Evolutionary conservation across 73 alveolate species (phyloP), one percentile per base, ranked within the genome.

Genomic region (Uronychia setigera): DNA sequence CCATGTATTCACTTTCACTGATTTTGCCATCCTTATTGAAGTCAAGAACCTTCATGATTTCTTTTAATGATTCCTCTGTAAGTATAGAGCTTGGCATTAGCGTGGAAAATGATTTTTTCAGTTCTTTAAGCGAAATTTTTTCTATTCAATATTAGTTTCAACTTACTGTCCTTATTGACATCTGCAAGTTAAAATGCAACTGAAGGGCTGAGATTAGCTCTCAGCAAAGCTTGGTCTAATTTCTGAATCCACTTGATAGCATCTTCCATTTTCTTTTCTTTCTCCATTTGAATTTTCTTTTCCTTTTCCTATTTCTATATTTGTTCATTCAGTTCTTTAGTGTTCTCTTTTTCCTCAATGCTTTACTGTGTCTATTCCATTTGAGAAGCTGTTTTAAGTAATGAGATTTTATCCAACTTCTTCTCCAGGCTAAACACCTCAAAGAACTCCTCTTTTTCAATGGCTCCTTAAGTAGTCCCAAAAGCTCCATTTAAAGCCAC

Each of bases 101-200:
- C 59, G 77, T 85, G 29, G 76, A 57, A 1, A 85, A 30, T 0
- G 91, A 35, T 0, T 76, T 81, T 31, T 58, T 78, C 1, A 85
- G 77, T 32, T 85, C 91, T 29, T 85, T 82, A 32, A 46, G 57
- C 31, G 85, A 31, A 11, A 85, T 81, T 29, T 74, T 84, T 1
- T n/a, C n/a, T n/a, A n/a, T n/a, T n/a, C n/a, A n/a, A n/a, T n/a
- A n/a, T n/a, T n/a, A n/a, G n/a, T n/a, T n/a, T n/a, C n/a, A n/a
- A n/a, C n/a, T n/a, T n/a, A n/a, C 76, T 57, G 35, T 78, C 77
- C n/a, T 77, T 81, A 77, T 85, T 78, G 28, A 58, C 28, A 30
- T 85, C 91, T 28, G 91, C 91, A 0, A 84, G 77, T 46, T 67
- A 77, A 31, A 85, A 85, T 0, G 91, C 91, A 1, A 85, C 91